Evolutionary conservation across 2,329 filamentous ascomycete genomes (phyloP), one percentile per base, ranked within the genome.

Genomic region (Pezicula neosporulosa): DNA sequence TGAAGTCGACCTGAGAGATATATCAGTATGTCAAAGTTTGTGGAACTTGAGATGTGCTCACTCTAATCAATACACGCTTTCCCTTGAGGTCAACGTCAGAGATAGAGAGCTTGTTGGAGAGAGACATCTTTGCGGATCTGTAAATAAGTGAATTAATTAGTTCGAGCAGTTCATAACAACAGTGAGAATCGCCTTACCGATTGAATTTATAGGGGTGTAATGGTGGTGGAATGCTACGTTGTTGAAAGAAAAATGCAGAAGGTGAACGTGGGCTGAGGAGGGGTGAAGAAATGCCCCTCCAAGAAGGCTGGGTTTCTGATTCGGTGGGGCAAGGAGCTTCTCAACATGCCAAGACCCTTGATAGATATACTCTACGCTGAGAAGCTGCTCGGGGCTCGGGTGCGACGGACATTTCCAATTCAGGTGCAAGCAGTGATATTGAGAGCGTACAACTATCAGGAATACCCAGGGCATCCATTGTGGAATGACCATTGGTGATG

Each of bases 41-140:
- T 7, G 18, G 18, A 16, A 38, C 24, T 16, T 41, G 33, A 36
- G 9, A 24, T 33, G 7, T 27, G 78, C 89, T 73, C 82, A 96
- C 94, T 69, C 94, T 89, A 72, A 99, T 97, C 67, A 99, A 82
- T 74, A 97, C 94, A 67, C 92, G 86, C 86, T 99, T 99, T 83
- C 82, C 93, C 85, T 96, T 96, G 75, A 99, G 82, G 76, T 99
- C 92, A 68, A 96, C 86, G 70, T 99, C 93, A 62, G 85, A 89
- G 75, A 99, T 97, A 63, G 91, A 89, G 66, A 99, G 89, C 83
- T 99, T 99, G 84, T 86, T 97, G 66, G 92, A 89, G 71, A 99
- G 90, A 85, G 94, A 97, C 94, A 99, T 99, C 55, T 66, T 84
- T 69, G 59, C 50, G 16, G 27, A 36, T 41, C 51, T 28, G 16